Conservation (phyloP, 306 rosid genomes). For the Calophaca sinica region DNA sequence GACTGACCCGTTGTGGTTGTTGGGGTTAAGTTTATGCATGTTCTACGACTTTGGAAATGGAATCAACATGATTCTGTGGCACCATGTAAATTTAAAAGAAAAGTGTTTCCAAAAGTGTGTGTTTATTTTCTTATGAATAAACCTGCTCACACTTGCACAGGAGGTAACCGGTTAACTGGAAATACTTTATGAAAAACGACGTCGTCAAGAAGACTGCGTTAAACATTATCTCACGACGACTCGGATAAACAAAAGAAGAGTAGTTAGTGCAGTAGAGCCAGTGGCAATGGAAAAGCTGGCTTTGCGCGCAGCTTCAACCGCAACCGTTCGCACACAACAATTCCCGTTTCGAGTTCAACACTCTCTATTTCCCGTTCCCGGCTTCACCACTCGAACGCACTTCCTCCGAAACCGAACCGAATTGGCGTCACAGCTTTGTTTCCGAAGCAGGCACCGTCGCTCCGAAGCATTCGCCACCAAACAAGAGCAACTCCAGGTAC, state of each 20-base stretch:
- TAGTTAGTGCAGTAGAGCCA: not conserved
- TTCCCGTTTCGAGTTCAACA: slow-evolving; percentile 32
- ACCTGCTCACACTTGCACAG: too few species aligned
- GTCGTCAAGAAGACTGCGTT: too few species aligned
- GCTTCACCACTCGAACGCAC: slow-evolving; percentile 17
- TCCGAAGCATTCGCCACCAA: slow-evolving; percentile 34
- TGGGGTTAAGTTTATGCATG: too few species aligned
- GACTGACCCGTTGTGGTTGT: too few species aligned
- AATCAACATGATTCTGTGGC: too few species aligned
- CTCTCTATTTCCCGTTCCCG: slow-evolving; percentile 46
- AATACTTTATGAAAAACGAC: too few species aligned
- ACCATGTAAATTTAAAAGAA: too few species aligned
- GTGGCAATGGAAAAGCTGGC: slow-evolving; percentile 74
- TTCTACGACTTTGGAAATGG: too few species aligned
- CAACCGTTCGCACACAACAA: slow-evolving; percentile 38
- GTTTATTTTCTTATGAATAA: too few species aligned
- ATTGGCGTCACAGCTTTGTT: slow-evolving; percentile 35
- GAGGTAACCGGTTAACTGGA: too few species aligned
- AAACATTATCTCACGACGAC: too few species aligned
- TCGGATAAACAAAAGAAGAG: slow-evolving; percentile 34
- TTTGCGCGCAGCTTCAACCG: slow-evolving; percentile 46
- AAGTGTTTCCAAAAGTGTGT: too few species aligned
- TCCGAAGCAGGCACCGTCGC: slow-evolving; percentile 36
- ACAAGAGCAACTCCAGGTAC: slow-evolving; percentile 36
- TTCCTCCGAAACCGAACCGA: slow-evolving; percentile 42